Conservation (phyloP, 1,284 basidiomycete species). For the Pseudozyma pruni region DNA sequence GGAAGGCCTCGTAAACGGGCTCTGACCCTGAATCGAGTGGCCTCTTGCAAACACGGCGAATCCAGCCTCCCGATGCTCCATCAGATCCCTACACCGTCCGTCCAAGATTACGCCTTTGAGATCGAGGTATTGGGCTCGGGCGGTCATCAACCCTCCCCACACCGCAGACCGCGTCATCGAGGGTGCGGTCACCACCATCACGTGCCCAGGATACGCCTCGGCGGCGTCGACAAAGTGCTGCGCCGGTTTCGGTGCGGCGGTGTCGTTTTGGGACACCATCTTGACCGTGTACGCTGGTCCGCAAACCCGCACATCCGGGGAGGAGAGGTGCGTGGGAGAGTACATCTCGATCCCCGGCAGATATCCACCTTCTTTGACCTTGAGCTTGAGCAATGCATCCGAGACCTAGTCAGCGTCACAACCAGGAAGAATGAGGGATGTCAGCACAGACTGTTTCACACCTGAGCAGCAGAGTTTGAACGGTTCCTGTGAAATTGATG, state of each 20-base stretch:
- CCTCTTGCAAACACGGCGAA: slow-evolving; percentile 77
- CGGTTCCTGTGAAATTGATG: not conserved
- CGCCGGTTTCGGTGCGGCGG: slow-evolving; percentile 75
- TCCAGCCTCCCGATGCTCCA: slow-evolving; percentile 76
- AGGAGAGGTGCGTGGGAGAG: slow-evolving; percentile 69
- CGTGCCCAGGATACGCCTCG: slow-evolving; percentile 71
- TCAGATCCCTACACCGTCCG: slow-evolving; percentile 83
- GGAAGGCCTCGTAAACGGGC: slow-evolving; percentile 84
- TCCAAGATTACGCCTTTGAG: slow-evolving; percentile 80
- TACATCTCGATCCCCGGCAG: slow-evolving; percentile 80
- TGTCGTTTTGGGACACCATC: slow-evolving; percentile 79
- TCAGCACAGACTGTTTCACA: slow-evolving; percentile 7
- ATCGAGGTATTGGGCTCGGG: slow-evolving; percentile 78
- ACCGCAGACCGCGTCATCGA: slow-evolving; percentile 82
- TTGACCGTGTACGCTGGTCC: slow-evolving; percentile 90
- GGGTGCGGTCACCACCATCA: slow-evolving; percentile 84
- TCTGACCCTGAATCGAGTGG: slow-evolving; percentile 86
- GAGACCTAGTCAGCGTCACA: slow-evolving; percentile 74
- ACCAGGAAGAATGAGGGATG: slow-evolving; percentile 1
- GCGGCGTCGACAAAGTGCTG: slow-evolving; percentile 87
- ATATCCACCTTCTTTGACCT: slow-evolving; percentile 79
- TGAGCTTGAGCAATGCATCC: slow-evolving; percentile 88
- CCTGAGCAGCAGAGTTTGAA: not conserved
- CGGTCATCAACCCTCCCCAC: slow-evolving; percentile 91
- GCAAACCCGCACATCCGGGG: slow-evolving; percentile 60